Percentiles rank a stretch among this genome's conserved stretches.
These are phyloP conservation scores for Ananas comosus DNA, from an alignment of 176 grass and related monocot species.

Conservation along the genomic window DNA sequence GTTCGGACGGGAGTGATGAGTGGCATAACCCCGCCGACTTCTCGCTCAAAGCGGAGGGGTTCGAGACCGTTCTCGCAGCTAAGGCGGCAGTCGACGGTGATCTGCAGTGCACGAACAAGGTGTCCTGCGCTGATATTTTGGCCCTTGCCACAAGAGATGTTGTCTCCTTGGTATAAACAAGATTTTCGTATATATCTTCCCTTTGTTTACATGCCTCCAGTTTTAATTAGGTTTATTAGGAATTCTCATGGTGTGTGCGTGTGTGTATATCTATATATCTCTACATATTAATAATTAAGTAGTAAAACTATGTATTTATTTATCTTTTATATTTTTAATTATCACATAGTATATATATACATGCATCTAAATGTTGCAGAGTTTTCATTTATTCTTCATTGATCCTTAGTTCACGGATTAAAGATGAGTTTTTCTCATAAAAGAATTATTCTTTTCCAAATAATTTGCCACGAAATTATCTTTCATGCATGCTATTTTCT, in stretches of 20 bases:
- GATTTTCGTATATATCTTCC: too few species aligned
- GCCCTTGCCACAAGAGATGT: slow-evolving; percentile 63
- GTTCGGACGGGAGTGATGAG: slow-evolving; percentile 45
- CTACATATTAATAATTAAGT: too few species aligned
- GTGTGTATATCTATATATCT: neutral
- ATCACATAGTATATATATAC: neutral
- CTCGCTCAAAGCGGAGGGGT: slow-evolving; percentile 55
- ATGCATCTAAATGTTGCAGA: neutral
- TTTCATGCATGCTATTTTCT: too few species aligned
- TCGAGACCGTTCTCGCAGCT: slow-evolving; percentile 53
- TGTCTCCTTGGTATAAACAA: slow-evolving; percentile 27
- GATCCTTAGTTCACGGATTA: neutral
- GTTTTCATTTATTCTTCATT: neutral
- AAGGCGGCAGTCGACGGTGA: slow-evolving; percentile 65
- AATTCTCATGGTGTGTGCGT: too few species aligned
- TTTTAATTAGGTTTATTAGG: too few species aligned
- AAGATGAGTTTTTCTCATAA: too few species aligned
- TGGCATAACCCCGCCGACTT: slow-evolving; percentile 59
- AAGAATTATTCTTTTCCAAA: too few species aligned
- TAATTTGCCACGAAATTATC: too few species aligned
- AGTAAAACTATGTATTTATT: too few species aligned
- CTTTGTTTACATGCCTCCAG: too few species aligned
- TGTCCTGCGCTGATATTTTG: slow-evolving; percentile 88
- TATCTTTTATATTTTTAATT: too few species aligned
- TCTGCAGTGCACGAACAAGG: slow-evolving; percentile 29